Conservation (phyloP, 345 rosid species). For the Moricandia arvensis region DNA sequence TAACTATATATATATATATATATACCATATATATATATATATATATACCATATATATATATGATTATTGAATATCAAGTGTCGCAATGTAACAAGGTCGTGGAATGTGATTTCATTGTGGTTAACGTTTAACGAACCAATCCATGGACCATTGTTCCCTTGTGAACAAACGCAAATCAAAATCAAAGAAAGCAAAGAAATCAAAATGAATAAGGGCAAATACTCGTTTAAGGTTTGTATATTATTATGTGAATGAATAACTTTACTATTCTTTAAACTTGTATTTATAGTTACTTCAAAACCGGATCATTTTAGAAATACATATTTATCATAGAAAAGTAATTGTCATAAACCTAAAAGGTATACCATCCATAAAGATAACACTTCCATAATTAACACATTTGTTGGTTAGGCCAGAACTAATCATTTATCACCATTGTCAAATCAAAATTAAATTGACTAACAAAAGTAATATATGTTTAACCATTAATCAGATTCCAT, state of each 20-base stretch:
- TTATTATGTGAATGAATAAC: too few relatives aligned
- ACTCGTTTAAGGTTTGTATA: too few relatives aligned
- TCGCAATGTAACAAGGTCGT: neutral
- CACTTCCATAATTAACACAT: too few relatives aligned
- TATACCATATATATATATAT: neutral
- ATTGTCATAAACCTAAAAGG: too few relatives aligned
- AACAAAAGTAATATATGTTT: neutral
- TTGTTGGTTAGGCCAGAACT: neutral
- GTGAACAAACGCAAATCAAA: too few relatives aligned
- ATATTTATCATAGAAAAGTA: too few relatives aligned
- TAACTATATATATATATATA: neutral
- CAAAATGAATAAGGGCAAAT: neutral
- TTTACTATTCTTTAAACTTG: too few relatives aligned
- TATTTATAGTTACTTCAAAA: too few relatives aligned
- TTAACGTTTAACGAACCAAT: neutral
- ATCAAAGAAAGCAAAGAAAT: too few relatives aligned
- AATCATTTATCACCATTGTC: conserved; percentile 10
- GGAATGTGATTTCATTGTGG: neutral
- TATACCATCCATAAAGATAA: too few relatives aligned
- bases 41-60: neutral
- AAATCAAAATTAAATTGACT: neutral
- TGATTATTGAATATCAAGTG: neutral
- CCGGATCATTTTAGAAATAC: too few relatives aligned
- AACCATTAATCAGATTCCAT: neutral
- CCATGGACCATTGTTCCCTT: neutral